Percentiles rank a stretch among this genome's conserved stretches.
These are phyloP conservation scores for Penicillium turbatum DNA, from an alignment of 495 filamentous ascomycete genomes.

Conservation along the genomic window DNA sequence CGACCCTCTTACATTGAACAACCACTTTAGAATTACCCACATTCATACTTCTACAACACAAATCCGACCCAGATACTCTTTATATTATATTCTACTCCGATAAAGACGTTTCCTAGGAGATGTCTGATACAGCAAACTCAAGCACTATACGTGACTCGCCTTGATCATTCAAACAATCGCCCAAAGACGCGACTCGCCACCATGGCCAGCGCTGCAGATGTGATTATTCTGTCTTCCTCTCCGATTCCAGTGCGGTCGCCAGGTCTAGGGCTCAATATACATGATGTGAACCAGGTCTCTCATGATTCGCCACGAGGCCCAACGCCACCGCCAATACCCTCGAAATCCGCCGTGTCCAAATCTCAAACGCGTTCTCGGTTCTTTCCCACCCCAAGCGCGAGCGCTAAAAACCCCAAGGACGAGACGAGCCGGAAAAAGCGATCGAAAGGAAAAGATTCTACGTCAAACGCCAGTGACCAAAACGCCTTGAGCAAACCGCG, in stretches of 20 bases:
- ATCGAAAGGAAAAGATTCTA: conserved; percentile 5
- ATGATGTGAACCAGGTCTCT: conserved; percentile 12
- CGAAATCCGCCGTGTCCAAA: conserved; percentile 34
- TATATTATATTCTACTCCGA: background rate
- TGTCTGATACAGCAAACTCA: background rate
- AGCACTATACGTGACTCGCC: background rate
- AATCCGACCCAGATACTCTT: background rate
- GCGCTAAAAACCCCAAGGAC: background rate
- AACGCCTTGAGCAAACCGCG: conserved; percentile 12
- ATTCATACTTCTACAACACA: background rate
- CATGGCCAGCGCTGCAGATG: conserved; percentile 31
- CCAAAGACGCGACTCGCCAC: conserved; percentile 14
- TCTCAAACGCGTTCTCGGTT: conserved; percentile 28
- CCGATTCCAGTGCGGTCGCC: conserved; percentile 28
- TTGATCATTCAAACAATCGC: background rate
- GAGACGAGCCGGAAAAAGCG: conserved; percentile 9
- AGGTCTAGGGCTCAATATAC: background rate
- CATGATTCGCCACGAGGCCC: conserved; percentile 15
- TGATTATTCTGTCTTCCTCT: conserved; percentile 42
- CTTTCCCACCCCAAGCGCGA: conserved; percentile 17
- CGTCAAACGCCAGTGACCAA: background rate
- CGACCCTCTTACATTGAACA: conserved; percentile 11
- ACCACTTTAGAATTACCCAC: background rate
- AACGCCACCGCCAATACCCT: conserved; percentile 32
- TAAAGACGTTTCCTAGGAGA: background rate